Percentiles rank a stretch among this genome's conserved stretches.
These are phyloP conservation scores for Ogataea zsoltii DNA, from an alignment of 805 yeast species.

Conservation along the genomic window DNA sequence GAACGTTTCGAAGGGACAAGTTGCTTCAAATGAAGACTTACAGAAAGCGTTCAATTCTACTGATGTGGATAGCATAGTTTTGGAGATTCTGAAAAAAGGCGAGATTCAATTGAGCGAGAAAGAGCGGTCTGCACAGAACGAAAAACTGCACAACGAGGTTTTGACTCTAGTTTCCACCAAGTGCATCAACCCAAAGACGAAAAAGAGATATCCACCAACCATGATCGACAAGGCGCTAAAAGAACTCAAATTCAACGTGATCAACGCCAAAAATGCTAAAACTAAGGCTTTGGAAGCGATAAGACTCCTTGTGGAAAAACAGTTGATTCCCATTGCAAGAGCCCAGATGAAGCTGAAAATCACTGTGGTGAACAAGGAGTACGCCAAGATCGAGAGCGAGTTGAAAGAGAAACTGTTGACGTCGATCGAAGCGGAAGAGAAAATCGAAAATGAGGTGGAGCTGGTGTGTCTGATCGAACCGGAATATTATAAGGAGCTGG, in stretches of 20 bases:
- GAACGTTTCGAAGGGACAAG: constrained; percentile 92
- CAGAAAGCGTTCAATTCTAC: constrained; percentile 72
- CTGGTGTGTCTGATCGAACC: constrained; percentile 80
- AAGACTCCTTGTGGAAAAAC: constrained; percentile 69
- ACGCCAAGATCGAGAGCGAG: constrained; percentile 38
- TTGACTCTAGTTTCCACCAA: constrained; percentile 82
- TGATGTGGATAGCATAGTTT: constrained; percentile 70
- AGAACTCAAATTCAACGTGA: constrained; percentile 77
- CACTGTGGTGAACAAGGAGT: constrained; percentile 54
- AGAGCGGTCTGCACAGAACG: constrained; percentile 79
- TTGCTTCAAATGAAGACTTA: constrained; percentile 85
- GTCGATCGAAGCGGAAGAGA: constrained; percentile 32
- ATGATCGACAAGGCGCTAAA: constrained; percentile 86
- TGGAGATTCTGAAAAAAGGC: constrained; percentile 84
- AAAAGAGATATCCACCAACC: constrained; percentile 90
- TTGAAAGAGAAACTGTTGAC: constrained; percentile 36
- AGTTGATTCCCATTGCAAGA: constrained; percentile 88
- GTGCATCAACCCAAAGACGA: constrained; percentile 87
- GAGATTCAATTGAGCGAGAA: constrained; percentile 94
- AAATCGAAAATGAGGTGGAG: constrained; percentile 21
- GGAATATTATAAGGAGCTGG: constrained; percentile 70
- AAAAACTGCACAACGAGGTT: constrained; percentile 59
- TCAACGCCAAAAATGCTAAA: constrained; percentile 61
- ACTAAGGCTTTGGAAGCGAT: constrained; percentile 92
- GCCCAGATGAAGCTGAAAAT: constrained; percentile 89